Percentiles rank a stretch among this genome's conserved stretches.
phyloP scores from a whole-genome alignment of 2,329 filamentous ascomycete species.

The Laburnicola sp. region DNA sequence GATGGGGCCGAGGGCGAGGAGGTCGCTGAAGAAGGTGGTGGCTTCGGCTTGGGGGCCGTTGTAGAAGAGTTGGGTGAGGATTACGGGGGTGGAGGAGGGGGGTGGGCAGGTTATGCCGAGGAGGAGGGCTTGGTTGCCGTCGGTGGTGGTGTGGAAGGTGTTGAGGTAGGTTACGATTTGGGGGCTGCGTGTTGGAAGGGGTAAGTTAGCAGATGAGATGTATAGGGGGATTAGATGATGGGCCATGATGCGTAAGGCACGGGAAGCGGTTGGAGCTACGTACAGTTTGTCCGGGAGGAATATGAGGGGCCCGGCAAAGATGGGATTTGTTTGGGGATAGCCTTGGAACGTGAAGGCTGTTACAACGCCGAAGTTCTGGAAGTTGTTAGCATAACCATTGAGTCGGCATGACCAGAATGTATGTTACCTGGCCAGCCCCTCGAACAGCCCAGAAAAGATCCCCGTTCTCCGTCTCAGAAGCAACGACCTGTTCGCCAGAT shows the following conservation, averaged over 20 bases:
- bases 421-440: constrained; percentile 33
- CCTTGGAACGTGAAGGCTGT: constrained; percentile 50
- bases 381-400: background rate
- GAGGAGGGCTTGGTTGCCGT: constrained; percentile 36
- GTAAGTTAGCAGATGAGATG: no score
- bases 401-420: background rate
- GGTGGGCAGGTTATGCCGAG: constrained; percentile 35
- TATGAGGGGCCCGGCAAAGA: constrained; percentile 44
- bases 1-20: constrained; percentile 34
- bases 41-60: constrained; percentile 41
- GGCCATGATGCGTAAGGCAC: no score
- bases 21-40: constrained; percentile 27
- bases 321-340: constrained; percentile 32
- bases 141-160: constrained; percentile 31
- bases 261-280: no score
- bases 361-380: constrained; percentile 40
- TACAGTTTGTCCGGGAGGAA: constrained; percentile 36
- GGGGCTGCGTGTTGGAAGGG: constrained; percentile 3
- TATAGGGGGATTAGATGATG: no score
- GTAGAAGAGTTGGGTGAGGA: constrained; percentile 38
- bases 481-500: constrained; percentile 41
- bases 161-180: constrained; percentile 35
- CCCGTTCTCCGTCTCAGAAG: constrained; percentile 26
- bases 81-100: constrained; percentile 32
- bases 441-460: constrained; percentile 48